Base-by-base conservation (phyloP, 2,329 filamentous ascomycete species). In the Aspergillus hiratsukae region DNA sequence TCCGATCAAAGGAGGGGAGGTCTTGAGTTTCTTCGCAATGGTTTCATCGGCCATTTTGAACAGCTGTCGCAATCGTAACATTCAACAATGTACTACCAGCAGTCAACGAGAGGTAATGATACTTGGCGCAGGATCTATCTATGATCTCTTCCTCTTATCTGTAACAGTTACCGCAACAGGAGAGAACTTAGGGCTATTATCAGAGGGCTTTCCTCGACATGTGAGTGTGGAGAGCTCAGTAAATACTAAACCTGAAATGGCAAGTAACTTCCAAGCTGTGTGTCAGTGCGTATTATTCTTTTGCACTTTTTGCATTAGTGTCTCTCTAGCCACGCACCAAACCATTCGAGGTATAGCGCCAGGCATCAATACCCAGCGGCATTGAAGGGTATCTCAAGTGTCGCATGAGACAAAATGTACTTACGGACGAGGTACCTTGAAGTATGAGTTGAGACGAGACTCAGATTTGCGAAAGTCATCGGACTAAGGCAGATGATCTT, bases 21-120 rank as follows among this genome's bases (percentile, higher is more conserved):
- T 90, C 83, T 96, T 96, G 73, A 95, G 78, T 75, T 90, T 88
- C 78, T 97, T 97, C 61, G 87, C 78, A 68, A 87, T 83, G 71
- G 80, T 83, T 80, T 90, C 73, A 54, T 72, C 84, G 67, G 87
- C 81, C 86, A 89, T 89, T 70, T 69, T 82, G 67, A 77, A 63
- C n/a, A 78, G 58, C 54, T 64, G 72, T 51, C 76, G 76, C 56
- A 83, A 70, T 48, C 63, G 62, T 27, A 65, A 57, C 69, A 72
- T 72, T 19, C 57, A 68, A 58, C 23, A 23, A 23, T 25, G 11
- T 23, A 46, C 10, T 46, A 23, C 23, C 5, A 46, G 21, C 6
- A 46, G 25, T 25, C 23, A 10, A 31, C 31, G 51, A 41, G 2
- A 23, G 23, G 23, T 29, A 11, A 41, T 46, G 21, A 37, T 52